Base-by-base conservation (phyloP, 202 grass and related monocot genomes). In the Zoysia matrella region DNA sequence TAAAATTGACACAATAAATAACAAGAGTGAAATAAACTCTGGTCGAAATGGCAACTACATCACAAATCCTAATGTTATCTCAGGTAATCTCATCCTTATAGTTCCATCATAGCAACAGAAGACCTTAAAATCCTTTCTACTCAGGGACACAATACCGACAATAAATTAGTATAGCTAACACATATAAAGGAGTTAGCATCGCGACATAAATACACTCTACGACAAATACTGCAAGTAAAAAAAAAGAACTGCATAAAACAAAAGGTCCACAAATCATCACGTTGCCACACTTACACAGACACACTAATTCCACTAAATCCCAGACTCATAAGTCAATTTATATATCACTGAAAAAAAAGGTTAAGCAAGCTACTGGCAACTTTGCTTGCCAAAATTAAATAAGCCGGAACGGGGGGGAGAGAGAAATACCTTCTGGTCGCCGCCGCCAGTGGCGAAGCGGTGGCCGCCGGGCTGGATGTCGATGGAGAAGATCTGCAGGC, bases 401-500 rank as follows among this genome's bases (percentile, higher is more conserved):
- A 36, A 36, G 30, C 30, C 30, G 30, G 30, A 36, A 36, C 30
- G 30, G 30, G 30, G 30, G 30, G 30, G 30, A 36, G 30, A 36
- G 30, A 36, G 30, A 1, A 36, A 46, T 47, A 95, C 96, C 92
- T 98, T 98, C 85, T 98, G 96, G 87, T 98, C 96, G 72, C 96
- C 92, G 16, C 96, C 96, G 60, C 96, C 96, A 55, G 96, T 98
- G 54, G 92, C 92, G 64, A 95, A 98, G 72, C 92, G 83, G 71
- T 89, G 80, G 62, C 89, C 96, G 36, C 89, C 89, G 11, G 91
- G 85, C 80, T 98, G 96, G 83, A 98, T 89, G 66, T 98, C 96
- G 89, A 98, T 93, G 58, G 96, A 98, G 96, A 98, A 98, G 89
- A 98, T 98, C 87, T 98, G 96, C 82, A 98, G 77, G 18, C 92